Base-by-base conservation (phyloP, 2,329 filamentous ascomycete genomes). In the Botrytis paeoniae region DNA sequence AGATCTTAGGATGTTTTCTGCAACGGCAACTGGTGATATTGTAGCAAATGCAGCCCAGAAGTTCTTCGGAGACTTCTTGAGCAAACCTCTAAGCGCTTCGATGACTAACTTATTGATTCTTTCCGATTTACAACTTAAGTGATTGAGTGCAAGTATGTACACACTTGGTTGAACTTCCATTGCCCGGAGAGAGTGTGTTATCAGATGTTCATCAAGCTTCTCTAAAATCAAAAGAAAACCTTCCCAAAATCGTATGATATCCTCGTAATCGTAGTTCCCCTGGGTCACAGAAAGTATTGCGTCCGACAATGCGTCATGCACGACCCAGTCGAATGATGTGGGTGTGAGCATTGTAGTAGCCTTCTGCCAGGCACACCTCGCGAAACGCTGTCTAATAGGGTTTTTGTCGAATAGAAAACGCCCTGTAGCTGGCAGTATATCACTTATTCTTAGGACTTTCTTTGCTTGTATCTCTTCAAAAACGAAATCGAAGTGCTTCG, bases 1-100 rank as follows among this genome's bases (percentile, higher is more conserved):
- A 75, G 92, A 94, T 73, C 88, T 89, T 78, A 96, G 93, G 61
- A 97, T 88, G 75, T 94, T 88, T 80, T 98, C 94, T n/a, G 94
- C 89, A 65, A 98, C 89, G 48, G 91, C 89, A 60, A 91, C 90
- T 4, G 94, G 92, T 0, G 93, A 92, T 69, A 95, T 93, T 43
- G 93, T 89, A 69, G 92, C 91, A 83, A 97, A 91, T 2, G 94
- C 91, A 78, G 94, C 92, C 95, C 95, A 98, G 78, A 98, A 96
- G 62, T 93, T 92, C 71, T 88, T 88, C 0, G 94, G 88, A 0
- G 93, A 92, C 78, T 93, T 94, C 76, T 91, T 88, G 70, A 98
- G 85, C 25, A 98, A 86, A 20, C 85, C 85, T 62, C 88, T 89
- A 74, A 97, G 87, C 1, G 91, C 89, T 72, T 90, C 89, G 63